phyloP scores from a whole-genome alignment of 768 basidiomycete genomes.

The Tylopilus intermedius region DNA sequence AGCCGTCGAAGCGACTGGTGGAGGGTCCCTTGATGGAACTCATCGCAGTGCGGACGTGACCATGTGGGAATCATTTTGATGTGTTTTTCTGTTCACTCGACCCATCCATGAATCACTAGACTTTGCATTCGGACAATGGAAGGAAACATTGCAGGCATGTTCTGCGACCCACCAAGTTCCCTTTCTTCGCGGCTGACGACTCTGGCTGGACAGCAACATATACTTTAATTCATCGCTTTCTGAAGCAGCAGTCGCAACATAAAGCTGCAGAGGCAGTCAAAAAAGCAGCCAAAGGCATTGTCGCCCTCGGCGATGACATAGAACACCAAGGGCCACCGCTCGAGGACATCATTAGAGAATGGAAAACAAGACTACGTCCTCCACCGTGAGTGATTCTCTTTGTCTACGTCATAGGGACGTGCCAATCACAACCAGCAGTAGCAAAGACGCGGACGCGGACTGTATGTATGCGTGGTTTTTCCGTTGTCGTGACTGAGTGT shows the following conservation, averaged over 20 bases:
- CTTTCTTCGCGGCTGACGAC: conserved; percentile 7
- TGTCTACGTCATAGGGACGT: not conserved
- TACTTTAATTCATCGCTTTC: conserved; percentile 69
- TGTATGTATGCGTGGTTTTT: conserved; percentile 20
- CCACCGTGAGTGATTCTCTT: conserved; percentile 23
- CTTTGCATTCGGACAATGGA: conserved; percentile 34
- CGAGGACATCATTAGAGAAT: conserved; percentile 61
- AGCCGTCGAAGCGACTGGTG: conserved; percentile 67
- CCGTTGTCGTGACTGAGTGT: conserved; percentile 7
- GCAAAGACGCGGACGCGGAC: conserved; percentile 12
- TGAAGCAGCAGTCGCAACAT: conserved; percentile 56
- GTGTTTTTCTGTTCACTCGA: not conserved
- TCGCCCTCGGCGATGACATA: conserved; percentile 55
- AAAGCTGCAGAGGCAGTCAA: conserved; percentile 73
- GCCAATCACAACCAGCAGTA: conserved; percentile 8
- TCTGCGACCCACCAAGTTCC: not conserved
- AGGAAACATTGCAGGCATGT: conserved; percentile 49
- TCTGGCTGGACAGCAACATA: conserved; percentile 53
- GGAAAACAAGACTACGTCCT: conserved; percentile 42
- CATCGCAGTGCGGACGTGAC: conserved; percentile 7
- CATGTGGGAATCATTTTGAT: conserved; percentile 15
- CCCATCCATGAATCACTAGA: not conserved
- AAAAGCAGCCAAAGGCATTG: conserved; percentile 62
- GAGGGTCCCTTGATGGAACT: conserved; percentile 73
- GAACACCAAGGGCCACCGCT: conserved; percentile 47